Evolutionary conservation across 1,139 yeast species (phyloP).

Genomic region (Debaryomyces coudertii): DNA sequence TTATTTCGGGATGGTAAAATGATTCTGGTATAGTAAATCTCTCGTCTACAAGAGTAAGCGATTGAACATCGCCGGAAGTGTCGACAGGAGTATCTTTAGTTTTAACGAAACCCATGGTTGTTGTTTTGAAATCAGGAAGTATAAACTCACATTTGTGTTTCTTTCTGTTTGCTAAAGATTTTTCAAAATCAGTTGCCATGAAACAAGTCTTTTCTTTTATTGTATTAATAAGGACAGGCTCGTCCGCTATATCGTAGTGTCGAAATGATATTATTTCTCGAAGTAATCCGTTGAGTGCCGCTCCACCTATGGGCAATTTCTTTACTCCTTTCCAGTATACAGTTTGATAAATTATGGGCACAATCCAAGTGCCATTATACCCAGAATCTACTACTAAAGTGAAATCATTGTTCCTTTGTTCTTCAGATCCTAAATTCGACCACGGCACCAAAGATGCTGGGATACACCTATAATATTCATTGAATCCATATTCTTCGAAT

Average conservation of each 20-base stretch:
- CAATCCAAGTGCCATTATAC: conserved; percentile 81
- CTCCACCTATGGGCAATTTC: conserved; percentile 82
- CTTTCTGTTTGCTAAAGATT: conserved; percentile 47
- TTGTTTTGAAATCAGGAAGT: conserved; percentile 84
- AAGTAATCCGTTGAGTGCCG: conserved; percentile 76
- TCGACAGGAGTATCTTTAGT: conserved; percentile 18
- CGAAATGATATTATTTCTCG: conserved; percentile 86
- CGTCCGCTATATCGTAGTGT: conserved; percentile 93
- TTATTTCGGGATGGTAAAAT: conserved; percentile 80
- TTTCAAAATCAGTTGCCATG: conserved; percentile 67
- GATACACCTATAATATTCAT: conserved; percentile 60
- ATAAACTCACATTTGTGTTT: conserved; percentile 61
- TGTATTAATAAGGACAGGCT: conserved; percentile 79
- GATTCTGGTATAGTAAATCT: conserved; percentile 87
- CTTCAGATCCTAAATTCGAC: conserved; percentile 26
- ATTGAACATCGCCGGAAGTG: conserved; percentile 54
- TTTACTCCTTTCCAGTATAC: conserved; percentile 79
- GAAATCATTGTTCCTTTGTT: conserved; percentile 52
- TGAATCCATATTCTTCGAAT: conserved; percentile 91
- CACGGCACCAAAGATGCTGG: conserved; percentile 77
- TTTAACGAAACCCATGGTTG: conserved; percentile 64
- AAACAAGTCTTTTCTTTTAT: conserved; percentile 83
- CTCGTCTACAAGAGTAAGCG: conserved; percentile 74
- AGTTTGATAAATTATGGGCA: conserved; percentile 81
- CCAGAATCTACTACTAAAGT: conserved; percentile 87